These are phyloP conservation scores for Platanus orientalis DNA, from an alignment of 164 flowering plant genomes.

Conservation along the genomic window DNA sequence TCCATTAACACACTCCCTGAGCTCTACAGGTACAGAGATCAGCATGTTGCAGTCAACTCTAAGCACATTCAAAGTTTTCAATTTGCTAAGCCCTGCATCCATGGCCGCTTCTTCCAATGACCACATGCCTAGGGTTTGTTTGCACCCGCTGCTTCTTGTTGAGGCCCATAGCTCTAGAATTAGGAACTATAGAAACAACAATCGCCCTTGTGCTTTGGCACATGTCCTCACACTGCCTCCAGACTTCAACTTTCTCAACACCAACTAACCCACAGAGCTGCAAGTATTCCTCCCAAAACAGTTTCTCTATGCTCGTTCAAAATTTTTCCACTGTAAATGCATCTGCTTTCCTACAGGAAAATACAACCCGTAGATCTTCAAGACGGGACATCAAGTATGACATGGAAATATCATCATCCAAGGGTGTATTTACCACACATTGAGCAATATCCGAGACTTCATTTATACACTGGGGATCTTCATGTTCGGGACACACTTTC, in stretches of 20 bases:
- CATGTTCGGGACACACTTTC: constrained; percentile 79
- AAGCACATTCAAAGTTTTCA: constrained; percentile 78
- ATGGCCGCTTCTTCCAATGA: no score
- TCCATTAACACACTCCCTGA: constrained; percentile 81
- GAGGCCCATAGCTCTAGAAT: no score
- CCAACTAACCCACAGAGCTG: constrained; percentile 87
- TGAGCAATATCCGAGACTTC: constrained; percentile 97
- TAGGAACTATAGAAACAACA: no score
- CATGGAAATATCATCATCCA: constrained; percentile 67
- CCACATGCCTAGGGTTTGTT: no score
- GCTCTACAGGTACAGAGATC: constrained; percentile 87
- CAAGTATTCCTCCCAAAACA: constrained; percentile 89
- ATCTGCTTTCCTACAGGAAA: constrained; percentile 70
- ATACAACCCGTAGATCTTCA: constrained; percentile 74
- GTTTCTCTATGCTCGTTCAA: constrained; percentile 92
- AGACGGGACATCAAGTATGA: constrained; percentile 72
- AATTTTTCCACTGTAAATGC: constrained; percentile 93
- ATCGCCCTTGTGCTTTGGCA: no score
- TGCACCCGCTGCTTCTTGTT: no score
- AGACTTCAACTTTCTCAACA: constrained; percentile 88
- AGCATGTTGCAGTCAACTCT: constrained; percentile 82
- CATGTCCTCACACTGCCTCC: no score
- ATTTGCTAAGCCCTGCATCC: constrained; percentile 88
- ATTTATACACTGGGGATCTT: constrained; percentile 92
- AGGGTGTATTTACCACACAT: constrained; percentile 70